Conservation (phyloP, 306 rosid genomes). For the Vicia faba region DNA sequence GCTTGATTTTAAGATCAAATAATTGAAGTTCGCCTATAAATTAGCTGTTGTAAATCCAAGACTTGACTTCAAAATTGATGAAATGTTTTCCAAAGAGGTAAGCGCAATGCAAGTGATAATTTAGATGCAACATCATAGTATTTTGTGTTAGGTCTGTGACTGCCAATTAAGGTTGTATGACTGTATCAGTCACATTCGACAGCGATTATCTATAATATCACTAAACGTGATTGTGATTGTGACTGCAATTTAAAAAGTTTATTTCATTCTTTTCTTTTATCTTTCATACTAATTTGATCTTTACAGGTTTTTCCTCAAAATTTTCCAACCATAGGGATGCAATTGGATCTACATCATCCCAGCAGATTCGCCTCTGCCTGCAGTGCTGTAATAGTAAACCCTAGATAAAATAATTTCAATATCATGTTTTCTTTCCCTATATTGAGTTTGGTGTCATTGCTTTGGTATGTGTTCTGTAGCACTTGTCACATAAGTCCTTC, state of each 20-base stretch:
- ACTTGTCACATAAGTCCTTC: too few relatives aligned
- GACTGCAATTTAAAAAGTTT: not conserved
- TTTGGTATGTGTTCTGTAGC: too few relatives aligned
- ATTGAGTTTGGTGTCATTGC: too few relatives aligned
- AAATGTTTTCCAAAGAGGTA: constrained; percentile 85
- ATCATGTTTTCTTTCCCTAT: too few relatives aligned
- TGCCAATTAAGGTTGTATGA: not conserved
- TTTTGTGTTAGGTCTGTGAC: not conserved
- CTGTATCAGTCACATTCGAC: not conserved
- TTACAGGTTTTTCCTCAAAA: constrained; percentile 65
- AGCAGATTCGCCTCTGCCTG: too few relatives aligned
- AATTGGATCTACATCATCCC: too few relatives aligned
- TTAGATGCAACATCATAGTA: not conserved
- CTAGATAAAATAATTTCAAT: too few relatives aligned
- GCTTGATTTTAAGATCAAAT: not conserved
- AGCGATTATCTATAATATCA: not conserved
- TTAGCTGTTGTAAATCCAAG: constrained; percentile 88
- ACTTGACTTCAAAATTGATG: constrained; percentile 83
- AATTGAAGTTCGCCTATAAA: constrained; percentile 39
- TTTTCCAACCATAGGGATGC: constrained; percentile 58
- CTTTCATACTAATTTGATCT: constrained; percentile 32
- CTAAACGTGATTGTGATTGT: too few relatives aligned
- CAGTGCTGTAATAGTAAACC: too few relatives aligned
- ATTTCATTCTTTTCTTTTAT: not conserved
- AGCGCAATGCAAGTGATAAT: constrained; percentile 4